Conservation (phyloP, 768 basidiomycete genomes). For the Mycena filopes region DNA sequence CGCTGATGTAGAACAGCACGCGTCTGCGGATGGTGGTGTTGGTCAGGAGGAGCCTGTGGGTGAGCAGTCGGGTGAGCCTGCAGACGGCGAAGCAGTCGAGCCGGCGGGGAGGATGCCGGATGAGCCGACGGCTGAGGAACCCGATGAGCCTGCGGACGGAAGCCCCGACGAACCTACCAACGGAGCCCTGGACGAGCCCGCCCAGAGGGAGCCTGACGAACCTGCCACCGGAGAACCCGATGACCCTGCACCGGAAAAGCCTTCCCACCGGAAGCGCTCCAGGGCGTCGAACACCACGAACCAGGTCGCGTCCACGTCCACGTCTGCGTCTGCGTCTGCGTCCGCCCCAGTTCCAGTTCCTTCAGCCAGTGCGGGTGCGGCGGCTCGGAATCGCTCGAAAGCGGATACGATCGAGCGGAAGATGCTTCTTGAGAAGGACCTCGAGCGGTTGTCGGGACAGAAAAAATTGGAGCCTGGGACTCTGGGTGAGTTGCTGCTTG, state of each 20-base stretch:
- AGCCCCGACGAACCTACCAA: neutral
- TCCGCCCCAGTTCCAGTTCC: neutral
- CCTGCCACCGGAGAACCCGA: neutral
- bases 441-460: conserved; percentile 25
- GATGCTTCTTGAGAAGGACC: too few species aligned
- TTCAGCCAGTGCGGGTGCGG: neutral
- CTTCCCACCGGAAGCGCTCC: too few species aligned
- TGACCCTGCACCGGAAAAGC: too few species aligned
- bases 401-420: too few species aligned
- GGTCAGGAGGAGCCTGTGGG: neutral
- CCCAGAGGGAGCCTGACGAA: neutral
- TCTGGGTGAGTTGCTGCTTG: conserved; percentile 66
- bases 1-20: neutral
- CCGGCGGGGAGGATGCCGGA: neutral
- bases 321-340: too few species aligned
- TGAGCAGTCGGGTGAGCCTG: neutral
- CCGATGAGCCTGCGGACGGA: neutral
- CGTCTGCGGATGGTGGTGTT: neutral
- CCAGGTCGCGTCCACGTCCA: too few species aligned
- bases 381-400: neutral
- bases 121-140: neutral
- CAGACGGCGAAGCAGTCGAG: neutral
- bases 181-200: neutral
- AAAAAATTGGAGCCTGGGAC: conserved; percentile 55
- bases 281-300: too few species aligned